Evolutionary conservation across 2,329 filamentous ascomycete species (phyloP), one percentile per base, ranked within the genome.

Genomic region (Ophiostoma australiae): DNA sequence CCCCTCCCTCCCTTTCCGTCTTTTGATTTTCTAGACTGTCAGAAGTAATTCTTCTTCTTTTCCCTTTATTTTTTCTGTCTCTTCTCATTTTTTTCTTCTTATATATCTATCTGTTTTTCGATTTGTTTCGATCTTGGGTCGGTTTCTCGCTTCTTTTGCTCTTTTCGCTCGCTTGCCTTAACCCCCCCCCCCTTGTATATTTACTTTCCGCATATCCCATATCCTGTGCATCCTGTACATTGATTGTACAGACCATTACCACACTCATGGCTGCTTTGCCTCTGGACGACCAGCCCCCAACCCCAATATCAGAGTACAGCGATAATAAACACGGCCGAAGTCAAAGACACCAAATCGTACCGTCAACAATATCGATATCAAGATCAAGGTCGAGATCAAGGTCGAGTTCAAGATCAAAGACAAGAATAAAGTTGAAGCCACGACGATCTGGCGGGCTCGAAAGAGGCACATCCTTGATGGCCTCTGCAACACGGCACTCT

Each of bases 1-100:
- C 58, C 31, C 65, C 67, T 27, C 44, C 68, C 70, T 67, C 68
- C 15, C 33, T 35, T 61, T 20, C 33, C 31, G 13, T 17, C 27
- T 11, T 23, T 52, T 69, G 31, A 7, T 48, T 48, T 48, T 48
- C 20, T 48, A 17, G n/a, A 7, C 20, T 48, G 4, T 48, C 6
- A 8, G 44, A n/a, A n/a, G 58, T 55, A 35, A 37, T 41, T 41
- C 23, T 11, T 63, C 6, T 39, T 58, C 10, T 8, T 58, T 58
- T 55, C 27, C 55, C 10, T 31, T 3, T 11, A 6, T 31, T n/a
- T 37, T n/a, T 61, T 39, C 8, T n/a, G n/a, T n/a, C n/a, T n/a
- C n/a, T n/a, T n/a, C n/a, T n/a, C 11, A 27, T 58, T 31, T 48
- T 17, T 41, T 48, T 48, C 5, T 17, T 23, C 17, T 17, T n/a